Evolutionary conservation across 768 basidiomycete genomes (phyloP).

Genomic region (Leccinum olivaceopallidum): DNA sequence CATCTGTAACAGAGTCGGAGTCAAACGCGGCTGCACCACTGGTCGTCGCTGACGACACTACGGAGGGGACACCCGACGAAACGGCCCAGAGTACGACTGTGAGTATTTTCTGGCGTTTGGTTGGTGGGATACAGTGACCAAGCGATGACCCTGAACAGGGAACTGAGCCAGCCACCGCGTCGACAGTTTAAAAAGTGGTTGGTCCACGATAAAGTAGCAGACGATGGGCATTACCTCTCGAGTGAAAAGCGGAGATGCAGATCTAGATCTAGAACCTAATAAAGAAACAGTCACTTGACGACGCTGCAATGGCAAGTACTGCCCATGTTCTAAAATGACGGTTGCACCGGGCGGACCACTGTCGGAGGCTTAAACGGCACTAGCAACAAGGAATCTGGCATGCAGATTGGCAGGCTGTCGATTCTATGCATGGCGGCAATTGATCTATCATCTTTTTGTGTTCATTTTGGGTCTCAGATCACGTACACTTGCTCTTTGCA

Average conservation of each 20-base stretch:
- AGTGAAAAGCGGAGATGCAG: background rate
- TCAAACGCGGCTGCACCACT: background rate
- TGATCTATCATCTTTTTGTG: background rate
- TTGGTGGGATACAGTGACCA: slow-evolving; percentile 4
- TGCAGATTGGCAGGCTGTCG: background rate
- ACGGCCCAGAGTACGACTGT: slow-evolving; percentile 13
- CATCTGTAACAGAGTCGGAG: slow-evolving; percentile 3
- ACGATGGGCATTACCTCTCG: background rate
- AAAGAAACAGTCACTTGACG: background rate
- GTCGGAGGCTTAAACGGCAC: background rate
- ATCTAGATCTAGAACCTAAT: background rate
- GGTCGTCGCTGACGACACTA: slow-evolving; percentile 3
- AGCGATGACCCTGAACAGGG: slow-evolving; percentile 1
- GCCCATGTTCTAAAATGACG: background rate
- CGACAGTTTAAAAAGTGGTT: slow-evolving; percentile 8
- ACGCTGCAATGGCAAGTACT: background rate
- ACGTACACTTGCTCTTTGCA: background rate
- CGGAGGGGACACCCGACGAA: slow-evolving; percentile 8
- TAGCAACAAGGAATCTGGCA: background rate
- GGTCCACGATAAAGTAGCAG: slow-evolving; percentile 3
- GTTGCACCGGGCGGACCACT: background rate
- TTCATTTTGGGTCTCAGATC: background rate
- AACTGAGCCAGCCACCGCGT: slow-evolving; percentile 3
- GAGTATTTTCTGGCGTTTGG: slow-evolving; percentile 9
- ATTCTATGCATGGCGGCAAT: background rate